Conservation (phyloP, 768 basidiomycete species). For the Boletus insuetus region DNA sequence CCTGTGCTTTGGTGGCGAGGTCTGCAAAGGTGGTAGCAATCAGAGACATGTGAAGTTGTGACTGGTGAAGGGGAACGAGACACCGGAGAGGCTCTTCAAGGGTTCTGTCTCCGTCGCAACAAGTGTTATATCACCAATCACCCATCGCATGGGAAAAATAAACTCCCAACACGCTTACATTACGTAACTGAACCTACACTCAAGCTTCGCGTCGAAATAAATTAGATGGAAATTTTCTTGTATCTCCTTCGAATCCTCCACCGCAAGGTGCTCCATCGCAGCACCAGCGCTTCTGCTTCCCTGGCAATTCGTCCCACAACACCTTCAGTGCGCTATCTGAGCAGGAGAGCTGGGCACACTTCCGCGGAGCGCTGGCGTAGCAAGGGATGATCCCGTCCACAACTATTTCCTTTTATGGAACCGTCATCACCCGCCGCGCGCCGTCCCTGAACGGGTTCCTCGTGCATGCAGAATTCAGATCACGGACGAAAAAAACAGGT, state of each 20-base stretch:
- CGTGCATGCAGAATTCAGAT: slow-evolving; percentile 1
- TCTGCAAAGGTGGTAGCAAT: slow-evolving; percentile 24
- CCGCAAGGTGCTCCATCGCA: background rate
- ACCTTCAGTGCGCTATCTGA: background rate
- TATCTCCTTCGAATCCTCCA: background rate
- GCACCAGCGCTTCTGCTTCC: slow-evolving; percentile 7
- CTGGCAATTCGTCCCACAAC: background rate
- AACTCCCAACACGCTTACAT: slow-evolving; percentile 7
- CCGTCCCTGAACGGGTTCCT: slow-evolving; percentile 27
- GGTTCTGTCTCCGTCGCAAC: slow-evolving; percentile 24
- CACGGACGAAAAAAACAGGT: no score
- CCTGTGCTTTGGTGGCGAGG: slow-evolving; percentile 28
- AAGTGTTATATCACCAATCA: slow-evolving; percentile 29
- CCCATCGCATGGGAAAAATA: slow-evolving; percentile 29
- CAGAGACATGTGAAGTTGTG: slow-evolving; percentile 30
- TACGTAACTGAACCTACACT: slow-evolving; percentile 14
- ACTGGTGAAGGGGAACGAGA: slow-evolving; percentile 1
- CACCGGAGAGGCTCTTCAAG: slow-evolving; percentile 3
- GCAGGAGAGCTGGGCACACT: background rate
- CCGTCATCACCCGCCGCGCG: slow-evolving; percentile 11
- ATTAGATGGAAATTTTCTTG: background rate
- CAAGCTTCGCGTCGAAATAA: slow-evolving; percentile 14
- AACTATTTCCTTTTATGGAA: slow-evolving; percentile 10
- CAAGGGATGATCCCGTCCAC: slow-evolving; percentile 9
- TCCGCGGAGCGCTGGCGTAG: slow-evolving; percentile 21